phyloP scores from a whole-genome alignment of 1,284 basidiomycete genomes.

The Neonothopanus nambi region DNA sequence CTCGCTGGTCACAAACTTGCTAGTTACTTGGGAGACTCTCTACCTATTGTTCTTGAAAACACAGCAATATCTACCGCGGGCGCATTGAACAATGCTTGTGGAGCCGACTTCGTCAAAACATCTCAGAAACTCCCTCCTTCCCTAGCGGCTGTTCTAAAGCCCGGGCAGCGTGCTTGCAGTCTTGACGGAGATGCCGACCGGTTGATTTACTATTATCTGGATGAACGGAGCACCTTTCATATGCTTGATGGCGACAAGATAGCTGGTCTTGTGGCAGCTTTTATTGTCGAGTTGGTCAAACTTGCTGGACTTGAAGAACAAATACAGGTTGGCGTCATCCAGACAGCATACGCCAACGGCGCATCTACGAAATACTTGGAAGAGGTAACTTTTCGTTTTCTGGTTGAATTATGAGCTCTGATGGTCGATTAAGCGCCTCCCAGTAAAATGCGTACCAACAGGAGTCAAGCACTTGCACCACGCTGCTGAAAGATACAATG shows the following conservation, averaged over 20 bases:
- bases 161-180: conserved; percentile 85
- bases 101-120: conserved; percentile 98
- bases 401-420: conserved; percentile 3
- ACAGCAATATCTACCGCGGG: conserved; percentile 66
- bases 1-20: conserved; percentile 63
- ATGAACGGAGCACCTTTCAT: conserved; percentile 78
- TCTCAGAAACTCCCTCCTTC: conserved; percentile 82
- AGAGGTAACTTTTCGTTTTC: conserved; percentile 48
- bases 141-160: conserved; percentile 56
- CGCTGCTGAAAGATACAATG: conserved; percentile 90
- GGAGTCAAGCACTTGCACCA: conserved; percentile 99
- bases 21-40: conserved; percentile 53
- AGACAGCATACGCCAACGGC: conserved; percentile 99
- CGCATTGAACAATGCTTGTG: conserved; percentile 85
- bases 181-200: conserved; percentile 98
- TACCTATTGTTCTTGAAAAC: conserved; percentile 68
- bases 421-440: conserved; percentile 63
- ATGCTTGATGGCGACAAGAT: conserved; percentile 99
- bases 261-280: conserved; percentile 89
- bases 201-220: conserved; percentile 92
- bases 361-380: conserved; percentile 92
- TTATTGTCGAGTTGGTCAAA: conserved; percentile 90
- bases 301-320: conserved; percentile 73
- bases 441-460: conserved; percentile 94
- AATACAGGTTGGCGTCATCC: conserved; percentile 90